These are phyloP conservation scores for Pseudogymnoascus sp. DNA, from an alignment of 2,329 filamentous ascomycete genomes.

Conservation along the genomic window DNA sequence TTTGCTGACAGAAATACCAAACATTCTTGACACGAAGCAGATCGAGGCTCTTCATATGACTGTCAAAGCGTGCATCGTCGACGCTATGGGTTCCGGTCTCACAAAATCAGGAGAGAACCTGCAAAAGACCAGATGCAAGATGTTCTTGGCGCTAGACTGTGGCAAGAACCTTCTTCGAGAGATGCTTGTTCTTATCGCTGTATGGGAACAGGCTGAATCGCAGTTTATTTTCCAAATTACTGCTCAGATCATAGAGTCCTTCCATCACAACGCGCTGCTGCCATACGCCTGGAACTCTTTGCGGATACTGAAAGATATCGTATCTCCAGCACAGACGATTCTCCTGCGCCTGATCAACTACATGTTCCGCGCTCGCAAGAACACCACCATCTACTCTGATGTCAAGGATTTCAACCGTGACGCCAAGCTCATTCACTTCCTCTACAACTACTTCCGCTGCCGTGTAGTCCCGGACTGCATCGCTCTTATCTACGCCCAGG, in stretches of 20 bases:
- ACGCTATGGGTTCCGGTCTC: conserved; percentile 62
- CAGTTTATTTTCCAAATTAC: conserved; percentile 96
- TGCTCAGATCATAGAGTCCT: conserved; percentile 87
- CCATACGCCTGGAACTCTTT: conserved; percentile 90
- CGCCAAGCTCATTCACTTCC: conserved; percentile 67
- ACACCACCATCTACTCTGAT: conserved; percentile 35
- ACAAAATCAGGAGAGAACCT: conserved; percentile 67
- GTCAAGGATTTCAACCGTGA: conserved; percentile 47
- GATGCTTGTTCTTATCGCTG: conserved; percentile 89
- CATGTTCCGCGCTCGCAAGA: conserved; percentile 61
- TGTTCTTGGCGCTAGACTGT: conserved; percentile 81
- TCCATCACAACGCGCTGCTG: conserved; percentile 79
- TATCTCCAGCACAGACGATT: conserved; percentile 88
- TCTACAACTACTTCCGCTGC: conserved; percentile 85
- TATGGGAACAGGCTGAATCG: conserved; percentile 90
- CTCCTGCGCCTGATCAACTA: conserved; percentile 84
- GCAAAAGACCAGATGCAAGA: conserved; percentile 81
- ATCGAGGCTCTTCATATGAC: conserved; percentile 97
- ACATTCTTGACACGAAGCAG: conserved; percentile 88
- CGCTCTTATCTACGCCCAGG: conserved; percentile 88
- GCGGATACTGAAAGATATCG: conserved; percentile 88
- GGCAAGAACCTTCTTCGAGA: conserved; percentile 84
- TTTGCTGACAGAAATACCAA: conserved; percentile 82
- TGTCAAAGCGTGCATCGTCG: conserved; percentile 87
- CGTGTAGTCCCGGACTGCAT: conserved; percentile 91